Evolutionary conservation across 1,139 yeast genomes (phyloP).

Genomic region (Candida sp.): DNA sequence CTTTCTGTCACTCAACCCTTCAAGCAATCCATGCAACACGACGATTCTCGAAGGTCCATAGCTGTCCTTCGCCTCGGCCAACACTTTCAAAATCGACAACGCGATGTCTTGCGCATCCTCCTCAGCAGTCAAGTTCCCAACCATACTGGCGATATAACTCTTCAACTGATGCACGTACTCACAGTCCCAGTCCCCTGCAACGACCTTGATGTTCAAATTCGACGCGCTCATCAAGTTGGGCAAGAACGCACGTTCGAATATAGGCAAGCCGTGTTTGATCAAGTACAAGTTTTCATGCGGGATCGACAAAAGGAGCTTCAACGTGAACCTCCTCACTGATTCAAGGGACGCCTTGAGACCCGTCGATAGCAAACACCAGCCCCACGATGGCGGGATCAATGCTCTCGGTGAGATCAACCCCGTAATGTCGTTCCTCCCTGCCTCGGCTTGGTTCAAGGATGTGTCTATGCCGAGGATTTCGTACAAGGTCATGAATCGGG

Average conservation of each 20-base stretch:
- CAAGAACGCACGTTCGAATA: conserved; percentile 56
- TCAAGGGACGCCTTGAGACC: conserved; percentile 85
- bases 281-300: conserved; percentile 54
- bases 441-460: conserved; percentile 85
- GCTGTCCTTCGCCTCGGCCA: conserved; percentile 51
- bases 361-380: conserved; percentile 69
- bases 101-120: conserved; percentile 24
- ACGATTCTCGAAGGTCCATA: conserved; percentile 79
- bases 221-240: conserved; percentile 71
- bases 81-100: conserved; percentile 43
- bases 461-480: conserved; percentile 88
- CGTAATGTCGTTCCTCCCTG: conserved; percentile 70
- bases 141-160: conserved; percentile 49
- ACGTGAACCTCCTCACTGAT: conserved; percentile 70
- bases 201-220: conserved; percentile 50
- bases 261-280: conserved; percentile 47
- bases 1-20: conserved; percentile 46
- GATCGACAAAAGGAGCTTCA: conserved; percentile 60
- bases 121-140: conserved; percentile 37
- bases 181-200: conserved; percentile 43
- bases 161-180: conserved; percentile 59
- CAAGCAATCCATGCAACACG: conserved; percentile 57
- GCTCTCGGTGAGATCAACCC: conserved; percentile 55
- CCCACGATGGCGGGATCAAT: conserved; percentile 72
- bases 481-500: conserved; percentile 70